Conservation (phyloP, 768 basidiomycete species). For the Sistotremastrum suecicum region DNA sequence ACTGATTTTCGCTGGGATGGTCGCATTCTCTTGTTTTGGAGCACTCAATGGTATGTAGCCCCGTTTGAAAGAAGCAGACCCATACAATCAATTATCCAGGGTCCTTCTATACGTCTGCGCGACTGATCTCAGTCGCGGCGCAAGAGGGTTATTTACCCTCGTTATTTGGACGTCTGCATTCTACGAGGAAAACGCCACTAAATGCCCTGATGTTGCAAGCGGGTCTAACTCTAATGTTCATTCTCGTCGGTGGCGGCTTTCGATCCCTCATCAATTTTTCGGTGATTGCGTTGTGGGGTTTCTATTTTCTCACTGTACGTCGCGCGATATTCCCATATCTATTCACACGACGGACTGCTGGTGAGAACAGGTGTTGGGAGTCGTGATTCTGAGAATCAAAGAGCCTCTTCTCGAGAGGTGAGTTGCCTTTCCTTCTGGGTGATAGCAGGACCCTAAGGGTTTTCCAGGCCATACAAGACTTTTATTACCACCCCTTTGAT, state of each 20-base stretch:
- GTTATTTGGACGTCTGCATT: constrained; percentile 67
- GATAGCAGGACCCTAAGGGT: no score
- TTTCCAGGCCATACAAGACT: constrained; percentile 71
- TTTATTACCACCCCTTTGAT: constrained; percentile 83
- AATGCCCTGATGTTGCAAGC: constrained; percentile 81
- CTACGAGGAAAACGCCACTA: constrained; percentile 65
- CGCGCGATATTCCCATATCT: background rate
- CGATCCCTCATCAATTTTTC: constrained; percentile 81
- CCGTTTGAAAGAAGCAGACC: background rate
- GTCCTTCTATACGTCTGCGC: constrained; percentile 61
- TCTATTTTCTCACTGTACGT: constrained; percentile 73
- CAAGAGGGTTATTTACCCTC: constrained; percentile 79
- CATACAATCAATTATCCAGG: constrained; percentile 22
- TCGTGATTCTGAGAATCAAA: constrained; percentile 77
- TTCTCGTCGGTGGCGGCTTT: constrained; percentile 81
- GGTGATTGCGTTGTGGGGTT: constrained; percentile 76
- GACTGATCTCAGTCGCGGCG: constrained; percentile 80
- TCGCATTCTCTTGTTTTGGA: constrained; percentile 91
- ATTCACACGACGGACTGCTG: background rate
- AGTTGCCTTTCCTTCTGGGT: background rate
- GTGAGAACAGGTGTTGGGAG: constrained; percentile 55
- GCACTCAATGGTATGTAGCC: constrained; percentile 65
- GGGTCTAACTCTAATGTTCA: constrained; percentile 58
- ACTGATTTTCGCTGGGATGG: constrained; percentile 75
- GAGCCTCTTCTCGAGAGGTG: constrained; percentile 81